phyloP scores from a whole-genome alignment of 2,329 filamentous ascomycete species.

The Salinomyces thailandicus region DNA sequence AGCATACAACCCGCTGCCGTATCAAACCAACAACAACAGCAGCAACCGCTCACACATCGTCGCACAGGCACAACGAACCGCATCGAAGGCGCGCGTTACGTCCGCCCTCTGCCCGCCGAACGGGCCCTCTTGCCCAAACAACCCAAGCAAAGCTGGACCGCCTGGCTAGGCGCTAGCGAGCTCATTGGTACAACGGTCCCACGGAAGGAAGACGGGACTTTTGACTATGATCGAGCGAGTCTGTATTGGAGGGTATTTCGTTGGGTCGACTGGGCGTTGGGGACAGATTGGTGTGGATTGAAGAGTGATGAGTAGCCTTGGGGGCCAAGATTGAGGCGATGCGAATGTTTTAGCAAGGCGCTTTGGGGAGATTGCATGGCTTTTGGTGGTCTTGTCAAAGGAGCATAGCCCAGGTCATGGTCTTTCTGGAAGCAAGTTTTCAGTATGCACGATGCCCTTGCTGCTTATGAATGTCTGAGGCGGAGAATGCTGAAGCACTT shows the following conservation, averaged over 20 bases:
- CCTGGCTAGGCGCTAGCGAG: slow-evolving; percentile 34
- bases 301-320: slow-evolving; percentile 32
- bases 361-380: background rate
- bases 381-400: background rate
- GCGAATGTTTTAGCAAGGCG: background rate
- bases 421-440: too few species aligned
- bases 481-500: too few species aligned
- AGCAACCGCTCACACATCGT: slow-evolving; percentile 1
- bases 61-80: slow-evolving; percentile 13
- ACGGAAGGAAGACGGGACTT: slow-evolving; percentile 59
- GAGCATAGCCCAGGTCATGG: too few species aligned
- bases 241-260: slow-evolving; percentile 53
- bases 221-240: slow-evolving; percentile 60
- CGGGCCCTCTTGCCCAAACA: slow-evolving; percentile 40
- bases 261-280: slow-evolving; percentile 45
- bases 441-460: too few species aligned
- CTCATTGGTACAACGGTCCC: slow-evolving; percentile 71
- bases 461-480: too few species aligned
- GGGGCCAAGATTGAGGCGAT: background rate
- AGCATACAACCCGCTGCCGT: too few species aligned
- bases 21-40: background rate
- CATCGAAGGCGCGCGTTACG: slow-evolving; percentile 30
- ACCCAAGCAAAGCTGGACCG: slow-evolving; percentile 21
- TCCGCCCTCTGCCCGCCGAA: slow-evolving; percentile 33
- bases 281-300: slow-evolving; percentile 52